Evolutionary conservation across 108 stramenopile species (phyloP), one percentile per base, ranked within the genome.

Genomic region (Epipyxis sp.): DNA sequence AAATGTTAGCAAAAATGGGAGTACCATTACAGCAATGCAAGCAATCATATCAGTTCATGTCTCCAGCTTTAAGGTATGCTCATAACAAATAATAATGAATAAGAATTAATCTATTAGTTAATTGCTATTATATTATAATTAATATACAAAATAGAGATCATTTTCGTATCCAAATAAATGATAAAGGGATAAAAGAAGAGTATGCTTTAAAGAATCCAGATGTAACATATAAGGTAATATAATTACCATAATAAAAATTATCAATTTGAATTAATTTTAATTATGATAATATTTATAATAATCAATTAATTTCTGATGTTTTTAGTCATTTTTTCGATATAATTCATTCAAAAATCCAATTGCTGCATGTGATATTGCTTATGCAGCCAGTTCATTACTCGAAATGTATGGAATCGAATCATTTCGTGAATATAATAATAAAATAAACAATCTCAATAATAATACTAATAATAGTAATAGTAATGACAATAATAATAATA

Each of bases 1-100:
- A 85, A 50, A 46, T 87, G 67, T 44, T 87, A 67, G 86, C 86
- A 3, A 81, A 86, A 78, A 85, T 87, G 82, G 86, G 86, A 0
- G 50, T 87, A 29, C 79, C 82, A 40, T 82, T 87, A 10, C 78
- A 81, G 46, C 85, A 86, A 39, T 87, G 83, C 77, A 76, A 57
- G 76, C 85, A 87, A 67, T 79, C 72, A 59, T 87, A 59, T 80
- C 59, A 76, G 1, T 87, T 86, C 80, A 86, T 85, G 79, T 78
- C 69, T 42, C 41, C 76, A 25, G 32, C 10, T 6, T 6, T 20
- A 50, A 6, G 46, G 46, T n/a, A n/a, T n/a, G n/a, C n/a, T n/a
- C n/a, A n/a, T n/a, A n/a, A n/a, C n/a, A n/a, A n/a, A n/a, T n/a
- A n/a, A n/a, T n/a, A n/a, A n/a, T n/a, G n/a, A n/a, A n/a, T n/a